These are phyloP conservation scores for Quercus wislizeni DNA, from an alignment of 306 rosid genomes.

Conservation along the genomic window DNA sequence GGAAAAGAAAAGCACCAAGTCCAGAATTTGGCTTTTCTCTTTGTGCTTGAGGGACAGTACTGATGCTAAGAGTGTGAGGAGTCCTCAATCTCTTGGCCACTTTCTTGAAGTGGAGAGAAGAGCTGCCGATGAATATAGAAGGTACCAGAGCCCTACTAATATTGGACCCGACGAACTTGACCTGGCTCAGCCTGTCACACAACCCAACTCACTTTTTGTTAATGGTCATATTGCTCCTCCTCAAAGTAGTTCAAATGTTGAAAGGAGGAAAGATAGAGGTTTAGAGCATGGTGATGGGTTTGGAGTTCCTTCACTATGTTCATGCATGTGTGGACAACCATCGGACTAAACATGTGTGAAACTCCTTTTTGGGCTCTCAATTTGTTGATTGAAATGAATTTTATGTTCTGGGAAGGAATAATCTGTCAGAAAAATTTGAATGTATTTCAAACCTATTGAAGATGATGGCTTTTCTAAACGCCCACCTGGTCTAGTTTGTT, in stretches of 20 bases:
- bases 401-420: constrained; percentile 2
- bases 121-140: constrained; percentile 37
- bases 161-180: constrained; percentile 43
- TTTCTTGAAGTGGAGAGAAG: constrained; percentile 56
- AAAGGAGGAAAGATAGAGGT: constrained; percentile 7
- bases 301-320: constrained; percentile 30
- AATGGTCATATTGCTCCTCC: constrained; percentile 57
- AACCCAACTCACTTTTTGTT: constrained; percentile 47
- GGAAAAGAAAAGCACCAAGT: constrained; percentile 31
- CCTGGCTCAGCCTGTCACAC: constrained; percentile 21
- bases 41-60: constrained; percentile 36
- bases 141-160: constrained; percentile 19
- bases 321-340: constrained; percentile 40
- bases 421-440: neutral
- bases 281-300: constrained; percentile 16
- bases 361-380: neutral
- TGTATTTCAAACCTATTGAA: neutral
- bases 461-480: neutral
- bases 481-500: too few species aligned
- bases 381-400: constrained; percentile 6
- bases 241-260: constrained; percentile 22
- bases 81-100: constrained; percentile 44
- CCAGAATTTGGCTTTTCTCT: constrained; percentile 39
- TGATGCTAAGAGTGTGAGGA: constrained; percentile 27
- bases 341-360: neutral